These are phyloP conservation scores for Canavalia gladiata DNA, from an alignment of 306 rosid genomes.

Conservation along the genomic window DNA sequence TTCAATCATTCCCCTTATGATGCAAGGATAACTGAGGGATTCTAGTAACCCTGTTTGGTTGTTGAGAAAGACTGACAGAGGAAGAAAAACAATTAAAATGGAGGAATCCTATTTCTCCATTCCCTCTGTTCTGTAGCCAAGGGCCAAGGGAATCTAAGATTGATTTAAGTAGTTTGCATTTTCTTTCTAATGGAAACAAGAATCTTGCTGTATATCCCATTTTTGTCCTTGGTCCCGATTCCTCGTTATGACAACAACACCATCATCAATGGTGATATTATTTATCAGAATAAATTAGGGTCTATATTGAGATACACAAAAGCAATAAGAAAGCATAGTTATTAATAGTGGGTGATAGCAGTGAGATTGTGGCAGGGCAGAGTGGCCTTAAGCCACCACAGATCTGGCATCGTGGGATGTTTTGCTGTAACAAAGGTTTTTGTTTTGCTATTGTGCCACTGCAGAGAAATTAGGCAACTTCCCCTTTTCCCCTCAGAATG, in stretches of 20 bases:
- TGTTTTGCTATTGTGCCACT: too few species aligned
- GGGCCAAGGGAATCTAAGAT: background rate
- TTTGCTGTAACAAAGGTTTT: too few species aligned
- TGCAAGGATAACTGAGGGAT: background rate
- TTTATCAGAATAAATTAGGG: background rate
- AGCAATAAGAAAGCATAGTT: background rate
- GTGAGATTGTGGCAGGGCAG: background rate
- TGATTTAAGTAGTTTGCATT: background rate
- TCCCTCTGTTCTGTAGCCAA: background rate
- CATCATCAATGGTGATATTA: background rate
- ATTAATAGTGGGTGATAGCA: background rate
- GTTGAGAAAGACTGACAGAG: constrained; percentile 6
- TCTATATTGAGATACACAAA: constrained; percentile 1
- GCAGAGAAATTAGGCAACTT: too few species aligned
- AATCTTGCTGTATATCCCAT: background rate
- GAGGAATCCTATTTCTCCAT: background rate
- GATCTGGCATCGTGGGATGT: too few species aligned
- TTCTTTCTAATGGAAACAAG: background rate
- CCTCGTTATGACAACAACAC: background rate
- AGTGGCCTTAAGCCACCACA: too few species aligned
- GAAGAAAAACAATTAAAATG: constrained; percentile 12
- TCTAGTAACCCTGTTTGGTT: background rate
- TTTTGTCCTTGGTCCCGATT: background rate
- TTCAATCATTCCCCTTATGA: background rate
- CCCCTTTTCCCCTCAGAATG: too few species aligned